A percentile compares a stretch with the other conserved stretches of the same genome.
Evolutionary conservation across 345 rosid genomes (phyloP).

Genomic region (Rhodamnia rubescens): DNA sequence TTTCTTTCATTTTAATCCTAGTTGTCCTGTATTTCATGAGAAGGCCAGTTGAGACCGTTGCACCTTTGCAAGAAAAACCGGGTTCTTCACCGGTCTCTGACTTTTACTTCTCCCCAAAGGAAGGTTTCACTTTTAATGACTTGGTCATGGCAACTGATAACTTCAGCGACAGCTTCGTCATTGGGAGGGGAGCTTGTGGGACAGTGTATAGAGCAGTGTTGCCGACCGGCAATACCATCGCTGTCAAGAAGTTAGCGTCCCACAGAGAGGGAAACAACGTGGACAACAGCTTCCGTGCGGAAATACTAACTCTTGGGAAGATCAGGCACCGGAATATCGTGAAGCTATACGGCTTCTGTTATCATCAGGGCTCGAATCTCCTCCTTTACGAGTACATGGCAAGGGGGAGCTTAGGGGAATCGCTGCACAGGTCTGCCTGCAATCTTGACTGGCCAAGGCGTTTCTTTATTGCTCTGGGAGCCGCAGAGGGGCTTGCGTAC

Average conservation of each 20-base stretch:
- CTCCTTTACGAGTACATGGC: slow-evolving; percentile 68
- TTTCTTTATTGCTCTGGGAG: slow-evolving; percentile 73
- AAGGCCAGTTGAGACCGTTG: slow-evolving; percentile 24
- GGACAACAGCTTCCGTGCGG: slow-evolving; percentile 80
- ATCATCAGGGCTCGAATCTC: slow-evolving; percentile 80
- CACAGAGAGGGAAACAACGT: slow-evolving; percentile 54
- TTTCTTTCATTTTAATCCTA: slow-evolving; percentile 51
- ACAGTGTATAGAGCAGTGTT: slow-evolving; percentile 71
- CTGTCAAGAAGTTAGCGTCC: slow-evolving; percentile 79
- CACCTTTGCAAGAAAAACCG: slow-evolving; percentile 6
- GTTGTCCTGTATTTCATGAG: slow-evolving; percentile 53
- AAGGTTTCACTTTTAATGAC: slow-evolving; percentile 75
- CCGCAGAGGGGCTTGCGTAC: slow-evolving; percentile 76
- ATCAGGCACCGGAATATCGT: slow-evolving; percentile 87
- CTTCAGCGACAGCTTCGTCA: slow-evolving; percentile 55
- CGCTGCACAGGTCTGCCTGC: slow-evolving; percentile 44
- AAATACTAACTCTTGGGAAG: slow-evolving; percentile 68
- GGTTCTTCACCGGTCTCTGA: slow-evolving; percentile 26
- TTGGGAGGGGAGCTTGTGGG: slow-evolving; percentile 93
- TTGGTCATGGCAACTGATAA: slow-evolving; percentile 59
- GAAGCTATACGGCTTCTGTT: slow-evolving; percentile 80
- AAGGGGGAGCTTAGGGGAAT: slow-evolving; percentile 56
- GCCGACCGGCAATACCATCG: slow-evolving; percentile 46
- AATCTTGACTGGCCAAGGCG: slow-evolving; percentile 66
- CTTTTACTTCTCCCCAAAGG: slow-evolving; percentile 65